Base-by-base conservation (phyloP, 805 yeast species). In the Saccharomycopsis schoenii region DNA sequence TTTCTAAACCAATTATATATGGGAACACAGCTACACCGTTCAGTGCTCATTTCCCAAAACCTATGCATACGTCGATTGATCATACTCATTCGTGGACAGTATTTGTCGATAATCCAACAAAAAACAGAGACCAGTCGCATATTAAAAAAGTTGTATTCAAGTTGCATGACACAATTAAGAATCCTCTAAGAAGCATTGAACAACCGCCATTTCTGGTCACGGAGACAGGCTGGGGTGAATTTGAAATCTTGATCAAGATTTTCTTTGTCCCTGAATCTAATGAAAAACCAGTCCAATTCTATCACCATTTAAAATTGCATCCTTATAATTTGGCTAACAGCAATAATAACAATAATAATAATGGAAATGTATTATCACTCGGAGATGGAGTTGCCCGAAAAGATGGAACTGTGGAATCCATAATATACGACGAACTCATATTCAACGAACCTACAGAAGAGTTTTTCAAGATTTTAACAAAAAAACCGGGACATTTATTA, bases 201-300 rank as follows among this genome's bases (percentile, higher is more conserved):
- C 71, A 77, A 37, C 97, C 98, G 1, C 99, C 99, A 0, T 94
- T 87, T 68, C 96, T 91, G 71, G 90, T 94, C 36, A 88, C 96
- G 1, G 99, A 94, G 69, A 89, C 98, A 0, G 99, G 99, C 0
- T 94, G 99, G 99, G 99, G 99, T 66, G 99, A 94, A 72, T 94
- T 94, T 73, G 99, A 94, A 69, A 87, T 94, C 64, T 83, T 88
- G 42, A 85, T 94, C 60, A 89, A 92, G 70, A 82, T 94, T 17
- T 92, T 85, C 71, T 94, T 94, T 72, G 85, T 84, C 43, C 80
- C 85, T n/a, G 96, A 89, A 37, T 86, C 96, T 15, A 86, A 85
- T 66, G 99, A 94, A 70, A 94, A 94, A 75, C 85, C 88, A 72
- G 75, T 94, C 56, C 87, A 85, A 51, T 77, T 94, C 57, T 89